Evolutionary conservation across 2,329 filamentous ascomycete genomes (phyloP), one percentile per base, ranked within the genome.

Genomic region (Dactylellina drechsleri): DNA sequence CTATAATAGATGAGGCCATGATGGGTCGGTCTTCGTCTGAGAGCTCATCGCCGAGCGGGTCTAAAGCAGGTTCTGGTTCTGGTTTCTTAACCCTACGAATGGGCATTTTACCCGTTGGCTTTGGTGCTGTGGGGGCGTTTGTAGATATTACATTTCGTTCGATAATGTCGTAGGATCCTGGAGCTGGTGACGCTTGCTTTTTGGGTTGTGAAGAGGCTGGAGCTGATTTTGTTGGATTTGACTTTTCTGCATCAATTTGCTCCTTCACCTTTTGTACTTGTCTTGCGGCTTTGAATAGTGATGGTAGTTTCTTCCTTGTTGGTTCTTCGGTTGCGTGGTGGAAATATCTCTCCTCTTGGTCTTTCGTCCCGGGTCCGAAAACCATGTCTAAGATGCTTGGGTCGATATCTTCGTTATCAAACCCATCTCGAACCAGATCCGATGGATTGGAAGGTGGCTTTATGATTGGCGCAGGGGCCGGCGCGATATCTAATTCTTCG

Each of bases 401-500:
- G 40, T 75, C 71, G 15, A 75, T 68, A 50, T 75, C 71, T 18
- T 75, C 71, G 26, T 74, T 58, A 16, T 75, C 71, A n/a, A 75
- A 75, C 8, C 66, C 71, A n/a, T 75, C 57, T 26, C 62, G 57
- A 26, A 75, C 53, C 7, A 75, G 64, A n/a, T 75, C 20, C 13
- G 67, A 52, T 47, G 57, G 65, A 68, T 41, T 15, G 67, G 23
- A 45, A 76, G 52, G 61, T 72, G 20, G 76, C 80, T 54, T 81
- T 83, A 1, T 81, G 81, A 56, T 26, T 57, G 77, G 59, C 47
- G 78, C 77, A 40, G 83, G 77, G 20, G 82, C 81, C 54, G 83
- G 84, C 31, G 91, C 89, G 76, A 96, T 88, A 78, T 95, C 91
- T 40, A 96, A 83, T 4, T 85, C 85, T 40, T 89, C 84, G 1